Base-by-base conservation (phyloP, 2,329 filamentous ascomycete genomes). In the Apiospora hydei region DNA sequence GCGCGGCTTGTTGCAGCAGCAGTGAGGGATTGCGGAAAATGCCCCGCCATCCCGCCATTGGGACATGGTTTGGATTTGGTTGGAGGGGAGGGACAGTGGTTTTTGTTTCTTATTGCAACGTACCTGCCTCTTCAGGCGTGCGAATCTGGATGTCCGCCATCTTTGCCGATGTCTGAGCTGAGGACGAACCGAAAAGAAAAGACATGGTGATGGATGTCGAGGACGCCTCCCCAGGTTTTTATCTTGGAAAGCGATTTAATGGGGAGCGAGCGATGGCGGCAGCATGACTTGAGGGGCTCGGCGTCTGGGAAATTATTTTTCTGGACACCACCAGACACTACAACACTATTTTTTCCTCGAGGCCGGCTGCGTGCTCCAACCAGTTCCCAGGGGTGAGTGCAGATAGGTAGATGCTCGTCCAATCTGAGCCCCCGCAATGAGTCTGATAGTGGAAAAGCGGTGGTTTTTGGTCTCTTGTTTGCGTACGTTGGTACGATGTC, bases 121-220 rank as follows among this genome's bases (percentile, higher is more conserved):
- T 86, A 91, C 89, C 89, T 76, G 89, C 89, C 86, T 91, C 89
- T 84, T 89, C 87, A 80, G 89, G 87, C 83, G 88, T 90, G 79
- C 85, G 85, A 80, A 91, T 86, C 81, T 83, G 81, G 70, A 80
- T 77, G 71, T 77, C 77, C 78, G 81, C 78, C 77, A 83, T 79
- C 73, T 76, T 75, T 74, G 77, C 75, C 73, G 69, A 74, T 72
- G 75, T 72, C 57, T 72, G 77, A 34, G 75, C 75, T 70, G 75
- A 72, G 74, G 70, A 70, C 70, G 69, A 74, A 77, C 77, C 77
- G 74, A 80, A 79, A 76, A 81, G 77, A 73, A 79, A 81, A 75
- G 81, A 81, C 81, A 82, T 80, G 66, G n/a, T 64, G 74, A 73
- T 72, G 72, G 67, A 64, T 64, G 57, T 38, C 57, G 34, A 38